Conservation (phyloP, 2,329 filamentous ascomycete genomes). For the Pleomassaria siparia region DNA sequence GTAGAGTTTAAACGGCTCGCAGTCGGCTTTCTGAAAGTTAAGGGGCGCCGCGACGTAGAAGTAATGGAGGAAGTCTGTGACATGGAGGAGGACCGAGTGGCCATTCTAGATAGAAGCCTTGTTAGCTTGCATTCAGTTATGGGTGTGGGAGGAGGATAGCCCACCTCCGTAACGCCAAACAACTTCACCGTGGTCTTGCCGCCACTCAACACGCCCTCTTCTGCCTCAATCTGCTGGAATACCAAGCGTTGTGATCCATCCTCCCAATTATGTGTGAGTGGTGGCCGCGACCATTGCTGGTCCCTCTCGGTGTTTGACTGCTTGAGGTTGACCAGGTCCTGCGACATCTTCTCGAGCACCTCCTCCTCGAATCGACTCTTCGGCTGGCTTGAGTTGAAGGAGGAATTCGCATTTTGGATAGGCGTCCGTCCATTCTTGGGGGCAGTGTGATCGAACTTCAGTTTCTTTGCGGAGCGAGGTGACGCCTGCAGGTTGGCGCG, state of each 20-base stretch:
- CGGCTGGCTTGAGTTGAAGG: slow-evolving; percentile 67
- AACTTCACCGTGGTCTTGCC: slow-evolving; percentile 81
- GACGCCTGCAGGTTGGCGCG: slow-evolving; percentile 48
- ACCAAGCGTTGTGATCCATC: slow-evolving; percentile 69
- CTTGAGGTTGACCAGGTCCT: slow-evolving; percentile 85
- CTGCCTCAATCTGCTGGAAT: slow-evolving; percentile 94
- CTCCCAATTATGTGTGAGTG: slow-evolving; percentile 59
- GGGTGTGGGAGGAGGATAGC: slow-evolving; percentile 8
- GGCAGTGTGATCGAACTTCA: slow-evolving; percentile 70
- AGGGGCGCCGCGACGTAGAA: slow-evolving; percentile 89
- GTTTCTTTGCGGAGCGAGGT: slow-evolving; percentile 70
- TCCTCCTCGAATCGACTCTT: slow-evolving; percentile 94
- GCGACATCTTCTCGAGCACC: slow-evolving; percentile 91
- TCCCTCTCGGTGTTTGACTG: slow-evolving; percentile 88
- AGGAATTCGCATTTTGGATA: slow-evolving; percentile 61
- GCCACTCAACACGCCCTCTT: slow-evolving; percentile 81
- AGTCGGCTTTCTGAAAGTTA: slow-evolving; percentile 76
- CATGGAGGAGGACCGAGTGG: slow-evolving; percentile 91
- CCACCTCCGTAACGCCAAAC: slow-evolving; percentile 84
- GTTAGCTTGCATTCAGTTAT: slow-evolving; percentile 16
- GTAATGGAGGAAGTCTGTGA: slow-evolving; percentile 95
- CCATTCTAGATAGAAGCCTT: slow-evolving; percentile 54
- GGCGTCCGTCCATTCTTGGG: slow-evolving; percentile 63
- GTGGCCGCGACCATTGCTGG: slow-evolving; percentile 81
- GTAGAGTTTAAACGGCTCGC: slow-evolving; percentile 74